Conservation (phyloP, 805 yeast species). For the Ogataea degrootiae region DNA sequence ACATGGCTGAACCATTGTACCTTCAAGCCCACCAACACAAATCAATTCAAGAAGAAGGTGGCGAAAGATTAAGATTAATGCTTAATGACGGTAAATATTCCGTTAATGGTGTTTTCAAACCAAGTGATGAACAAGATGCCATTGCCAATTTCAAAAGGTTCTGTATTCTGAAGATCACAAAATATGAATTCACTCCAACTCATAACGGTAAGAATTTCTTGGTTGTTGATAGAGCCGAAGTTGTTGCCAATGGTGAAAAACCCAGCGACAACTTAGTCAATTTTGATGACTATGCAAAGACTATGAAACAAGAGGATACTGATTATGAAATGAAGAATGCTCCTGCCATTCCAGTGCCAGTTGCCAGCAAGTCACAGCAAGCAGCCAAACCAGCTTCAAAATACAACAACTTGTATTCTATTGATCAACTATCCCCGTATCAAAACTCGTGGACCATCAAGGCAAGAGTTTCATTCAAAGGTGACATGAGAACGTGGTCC, state of each 20-base stretch:
- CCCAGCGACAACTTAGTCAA: conserved; percentile 12
- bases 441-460: conserved; percentile 89
- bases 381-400: conserved; percentile 7
- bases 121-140: conserved; percentile 31
- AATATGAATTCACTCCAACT: conserved; percentile 21
- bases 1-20: conserved; percentile 16
- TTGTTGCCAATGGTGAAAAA: conserved; percentile 34
- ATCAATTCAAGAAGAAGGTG: conserved; percentile 32
- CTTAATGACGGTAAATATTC: conserved; percentile 48
- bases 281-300: conserved; percentile 53
- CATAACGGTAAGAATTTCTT: conserved; percentile 25
- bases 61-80: conserved; percentile 41
- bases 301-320: conserved; percentile 16
- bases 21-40: conserved; percentile 30
- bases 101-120: conserved; percentile 50
- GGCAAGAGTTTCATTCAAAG: conserved; percentile 85
- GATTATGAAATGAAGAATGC: neutral
- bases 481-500: conserved; percentile 84
- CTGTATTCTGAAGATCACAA: conserved; percentile 19
- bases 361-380: neutral
- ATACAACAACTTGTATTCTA: conserved; percentile 53
- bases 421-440: conserved; percentile 87
- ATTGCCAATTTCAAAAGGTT: conserved; percentile 24
- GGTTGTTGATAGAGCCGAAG: conserved; percentile 24
- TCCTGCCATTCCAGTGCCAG: conserved; percentile 5